A percentile compares a stretch with the other conserved stretches of the same genome.
Conservation (phyloP, 2,329 filamentous ascomycete species). For the Coniochaeta prunicola region DNA sequence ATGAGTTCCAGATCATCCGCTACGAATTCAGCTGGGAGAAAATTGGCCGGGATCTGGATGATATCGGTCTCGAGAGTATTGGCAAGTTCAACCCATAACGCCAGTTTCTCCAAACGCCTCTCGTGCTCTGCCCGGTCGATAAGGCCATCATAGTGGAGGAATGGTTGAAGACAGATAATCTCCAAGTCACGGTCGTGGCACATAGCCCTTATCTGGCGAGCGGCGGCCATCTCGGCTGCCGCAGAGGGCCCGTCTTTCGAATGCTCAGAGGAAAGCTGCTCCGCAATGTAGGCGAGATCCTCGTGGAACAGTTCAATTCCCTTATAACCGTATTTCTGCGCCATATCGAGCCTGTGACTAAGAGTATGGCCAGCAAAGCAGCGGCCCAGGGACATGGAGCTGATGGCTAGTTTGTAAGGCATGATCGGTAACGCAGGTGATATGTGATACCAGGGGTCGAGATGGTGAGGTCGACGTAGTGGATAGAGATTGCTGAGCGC, state of each 20-base stretch:
- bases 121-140: conserved; percentile 52
- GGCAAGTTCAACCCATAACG: conserved; percentile 63
- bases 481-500: neutral
- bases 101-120: conserved; percentile 52
- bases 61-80: conserved; percentile 59
- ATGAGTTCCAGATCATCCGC: conserved; percentile 45
- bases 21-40: conserved; percentile 43
- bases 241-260: conserved; percentile 10
- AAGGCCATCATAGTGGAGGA: conserved; percentile 71
- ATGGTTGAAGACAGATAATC: conserved; percentile 67
- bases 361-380: conserved; percentile 61
- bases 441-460: neutral
- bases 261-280: conserved; percentile 10
- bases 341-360: conserved; percentile 60
- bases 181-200: conserved; percentile 47
- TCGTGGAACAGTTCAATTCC: conserved; percentile 75
- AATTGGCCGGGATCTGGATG: conserved; percentile 68
- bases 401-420: conserved; percentile 17
- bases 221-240: conserved; percentile 39
- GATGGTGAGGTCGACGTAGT: neutral
- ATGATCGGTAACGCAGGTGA: neutral
- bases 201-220: conserved; percentile 46
- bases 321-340: conserved; percentile 54
- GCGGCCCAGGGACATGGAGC: conserved; percentile 70
- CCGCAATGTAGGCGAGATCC: conserved; percentile 58